Evolutionary conservation across 139 green algal species (phyloP), one percentile per base, ranked within the genome.

Genomic region (Pleodorina starrii): DNA sequence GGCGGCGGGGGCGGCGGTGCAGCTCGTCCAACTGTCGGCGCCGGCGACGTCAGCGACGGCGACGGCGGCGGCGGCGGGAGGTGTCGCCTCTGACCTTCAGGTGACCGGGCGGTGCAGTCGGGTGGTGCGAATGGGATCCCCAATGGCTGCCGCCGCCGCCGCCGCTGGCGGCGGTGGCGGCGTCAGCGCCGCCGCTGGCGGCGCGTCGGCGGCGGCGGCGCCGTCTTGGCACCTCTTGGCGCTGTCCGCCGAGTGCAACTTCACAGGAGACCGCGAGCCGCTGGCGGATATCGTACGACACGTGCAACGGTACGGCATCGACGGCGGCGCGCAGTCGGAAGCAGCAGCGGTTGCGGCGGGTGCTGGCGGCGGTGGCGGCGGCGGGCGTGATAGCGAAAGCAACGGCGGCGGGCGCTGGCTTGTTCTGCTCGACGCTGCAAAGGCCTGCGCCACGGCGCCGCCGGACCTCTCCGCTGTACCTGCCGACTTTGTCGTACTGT

Each of bases 351-450:
- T 0, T 43, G 74, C 63, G 72, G 72, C 46, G 74, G 46, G 2
- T 43, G 74, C 43, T 32, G 32, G 23, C 50, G 89, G 79, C 21
- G 44, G 14, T 0, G 72, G 59, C 60, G 44, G 25, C 38, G n/a
- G 29, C 43, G 25, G 21, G n/a, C n/a, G n/a, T n/a, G n/a, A n/a
- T n/a, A n/a, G n/a, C n/a, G n/a, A n/a, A n/a, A n/a, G n/a, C 54
- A 43, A 38, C 51, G 72, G 75, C 76, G 5, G 57, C 46, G 40
- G 66, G 0, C 84, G 87, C 19, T 98, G 96, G 94, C 76, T 94
- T 36, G 93, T 98, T 71, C 90, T 99, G 43, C 85, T 99, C 43
- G 97, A 99, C 91, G 96, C 96, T 0, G 97, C 97, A 78, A 99
- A 99, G 92, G 96, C 91, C 23, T 97, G 93, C 84, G 81, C 68